These are phyloP conservation scores for Stylonectria norvegica DNA, from an alignment of 2,329 filamentous ascomycete genomes.

Conservation along the genomic window DNA sequence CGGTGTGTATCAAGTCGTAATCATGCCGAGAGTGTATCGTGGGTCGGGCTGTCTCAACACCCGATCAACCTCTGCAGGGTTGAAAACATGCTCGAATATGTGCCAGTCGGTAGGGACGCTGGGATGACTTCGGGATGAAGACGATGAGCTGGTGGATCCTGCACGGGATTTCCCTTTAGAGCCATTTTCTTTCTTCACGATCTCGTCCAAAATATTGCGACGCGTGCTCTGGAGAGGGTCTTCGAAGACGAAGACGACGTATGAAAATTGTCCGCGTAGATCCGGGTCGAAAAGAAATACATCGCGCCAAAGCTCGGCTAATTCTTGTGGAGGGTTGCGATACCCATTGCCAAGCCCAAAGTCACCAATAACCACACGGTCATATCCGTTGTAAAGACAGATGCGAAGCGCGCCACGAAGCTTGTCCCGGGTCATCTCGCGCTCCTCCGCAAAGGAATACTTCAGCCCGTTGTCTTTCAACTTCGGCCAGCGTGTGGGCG, in stretches of 20 bases:
- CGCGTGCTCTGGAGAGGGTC: slow-evolving; percentile 52
- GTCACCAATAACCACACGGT: slow-evolving; percentile 58
- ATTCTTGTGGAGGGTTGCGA: slow-evolving; percentile 61
- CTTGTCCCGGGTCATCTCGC: slow-evolving; percentile 69
- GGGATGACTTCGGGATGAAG: slow-evolving; percentile 25
- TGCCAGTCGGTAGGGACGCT: slow-evolving; percentile 43
- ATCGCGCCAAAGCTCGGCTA: slow-evolving; percentile 65
- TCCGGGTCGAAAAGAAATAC: slow-evolving; percentile 61
- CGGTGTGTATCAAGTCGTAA: slow-evolving; percentile 37
- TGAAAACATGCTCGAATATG: slow-evolving; percentile 54
- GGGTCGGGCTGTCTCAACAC: slow-evolving; percentile 52
- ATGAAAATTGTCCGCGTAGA: slow-evolving; percentile 57
- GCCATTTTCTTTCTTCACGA: slow-evolving; percentile 48
- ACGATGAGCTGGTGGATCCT: slow-evolving; percentile 25
- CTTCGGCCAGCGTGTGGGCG: slow-evolving; percentile 70
- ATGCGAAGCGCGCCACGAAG: slow-evolving; percentile 69
- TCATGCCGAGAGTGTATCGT: slow-evolving; percentile 52
- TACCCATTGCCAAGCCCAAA: slow-evolving; percentile 63
- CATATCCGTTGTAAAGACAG: slow-evolving; percentile 58
- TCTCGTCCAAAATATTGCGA: slow-evolving; percentile 52
- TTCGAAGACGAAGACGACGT: slow-evolving; percentile 64
- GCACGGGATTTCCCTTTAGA: slow-evolving; percentile 35
- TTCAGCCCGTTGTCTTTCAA: slow-evolving; percentile 62
- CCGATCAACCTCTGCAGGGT: slow-evolving; percentile 45
- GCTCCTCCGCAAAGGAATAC: slow-evolving; percentile 70